phyloP scores from a whole-genome alignment of 306 rosid species.

The Arachis stenosperma region DNA sequence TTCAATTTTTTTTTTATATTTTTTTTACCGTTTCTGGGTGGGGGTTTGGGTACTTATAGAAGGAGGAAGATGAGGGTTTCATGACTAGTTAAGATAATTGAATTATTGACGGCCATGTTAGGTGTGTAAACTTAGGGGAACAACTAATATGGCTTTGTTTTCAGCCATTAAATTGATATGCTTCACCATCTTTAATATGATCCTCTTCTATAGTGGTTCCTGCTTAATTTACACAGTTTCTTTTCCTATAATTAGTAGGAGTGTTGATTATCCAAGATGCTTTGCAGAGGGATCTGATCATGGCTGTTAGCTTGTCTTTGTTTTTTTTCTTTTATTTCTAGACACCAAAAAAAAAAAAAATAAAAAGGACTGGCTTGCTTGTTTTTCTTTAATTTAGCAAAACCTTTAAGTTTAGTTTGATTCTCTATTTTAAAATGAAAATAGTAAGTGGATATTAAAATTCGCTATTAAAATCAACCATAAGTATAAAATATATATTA shows the following conservation, averaged over 20 bases:
- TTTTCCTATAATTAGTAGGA: background rate
- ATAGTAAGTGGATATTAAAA: too few relatives aligned
- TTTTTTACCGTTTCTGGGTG: background rate
- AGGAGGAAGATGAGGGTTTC: background rate
- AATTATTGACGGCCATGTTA: slow-evolving; percentile 38
- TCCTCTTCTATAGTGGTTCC: slow-evolving; percentile 1
- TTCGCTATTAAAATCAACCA: too few relatives aligned
- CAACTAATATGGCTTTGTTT: slow-evolving; percentile 53
- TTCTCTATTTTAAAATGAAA: too few relatives aligned
- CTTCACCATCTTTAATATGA: background rate
- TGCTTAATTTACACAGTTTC: slow-evolving; percentile 12
- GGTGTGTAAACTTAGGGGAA: slow-evolving; percentile 36
- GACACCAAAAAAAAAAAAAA: too few relatives aligned
- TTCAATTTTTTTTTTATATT: background rate
- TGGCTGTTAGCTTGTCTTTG: too few relatives aligned
- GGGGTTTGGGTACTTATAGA: slow-evolving; percentile 47
- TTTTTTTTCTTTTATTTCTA: too few relatives aligned
- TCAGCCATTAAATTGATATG: slow-evolving; percentile 48
- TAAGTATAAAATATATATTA: too few relatives aligned
- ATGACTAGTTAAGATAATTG: background rate
- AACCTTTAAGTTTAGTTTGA: too few relatives aligned
- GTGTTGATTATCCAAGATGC: too few relatives aligned
- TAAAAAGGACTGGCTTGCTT: too few relatives aligned
- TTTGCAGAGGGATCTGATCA: too few relatives aligned
- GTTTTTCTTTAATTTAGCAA: too few relatives aligned